phyloP scores from a whole-genome alignment of 2,329 filamentous ascomycete genomes.

The Xylaria arbuscula region DNA sequence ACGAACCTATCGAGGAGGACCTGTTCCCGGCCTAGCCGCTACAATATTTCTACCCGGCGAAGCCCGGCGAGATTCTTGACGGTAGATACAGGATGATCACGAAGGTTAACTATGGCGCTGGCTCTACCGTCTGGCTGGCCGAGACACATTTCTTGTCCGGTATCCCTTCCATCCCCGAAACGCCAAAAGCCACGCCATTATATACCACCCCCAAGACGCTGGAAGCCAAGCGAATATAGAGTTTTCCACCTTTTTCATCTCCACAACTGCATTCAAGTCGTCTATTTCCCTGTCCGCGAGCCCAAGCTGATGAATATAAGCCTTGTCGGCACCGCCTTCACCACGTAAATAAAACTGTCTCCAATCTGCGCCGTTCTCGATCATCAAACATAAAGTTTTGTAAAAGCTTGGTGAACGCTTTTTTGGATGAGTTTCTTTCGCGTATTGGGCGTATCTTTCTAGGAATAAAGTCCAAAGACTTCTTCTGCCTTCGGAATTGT shows the following conservation, averaged over 20 bases:
- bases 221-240: too few species aligned
- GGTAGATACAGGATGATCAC: slow-evolving; percentile 1
- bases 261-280: background rate
- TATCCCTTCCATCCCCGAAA: too few species aligned
- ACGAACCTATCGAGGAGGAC: background rate
- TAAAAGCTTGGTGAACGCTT: background rate
- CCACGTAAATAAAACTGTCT: background rate
- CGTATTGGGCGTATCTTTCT: background rate
- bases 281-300: background rate
- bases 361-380: background rate
- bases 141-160: too few species aligned
- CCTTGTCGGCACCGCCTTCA: background rate
- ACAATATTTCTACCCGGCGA: background rate
- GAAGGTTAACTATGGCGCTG: slow-evolving; percentile 6
- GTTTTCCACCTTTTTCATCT: too few species aligned
- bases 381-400: background rate
- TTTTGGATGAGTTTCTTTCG: too few species aligned
- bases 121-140: slow-evolving; percentile 21
- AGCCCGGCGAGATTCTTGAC: slow-evolving; percentile 3
- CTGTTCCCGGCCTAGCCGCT: background rate
- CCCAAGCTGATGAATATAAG: background rate
- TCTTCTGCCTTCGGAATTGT: too few species aligned
- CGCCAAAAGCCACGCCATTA: too few species aligned
- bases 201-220: too few species aligned
- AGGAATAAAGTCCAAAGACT: background rate